These are phyloP conservation scores for Posidonia australis DNA, from an alignment of 106 monocot species.

Conservation along the genomic window DNA sequence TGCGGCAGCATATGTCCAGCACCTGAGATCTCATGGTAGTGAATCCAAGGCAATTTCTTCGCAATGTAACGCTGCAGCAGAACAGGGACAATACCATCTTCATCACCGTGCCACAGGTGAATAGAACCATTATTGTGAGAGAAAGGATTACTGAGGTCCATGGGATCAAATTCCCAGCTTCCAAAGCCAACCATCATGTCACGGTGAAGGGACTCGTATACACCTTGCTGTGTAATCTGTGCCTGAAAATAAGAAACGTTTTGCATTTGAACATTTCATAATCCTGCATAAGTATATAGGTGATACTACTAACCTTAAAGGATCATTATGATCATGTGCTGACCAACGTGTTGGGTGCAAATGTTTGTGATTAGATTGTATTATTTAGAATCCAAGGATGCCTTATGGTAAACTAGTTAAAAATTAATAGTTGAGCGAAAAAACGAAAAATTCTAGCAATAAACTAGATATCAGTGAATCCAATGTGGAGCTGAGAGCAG, in stretches of 20 bases:
- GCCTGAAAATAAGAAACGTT: conserved; percentile 1
- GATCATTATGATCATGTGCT: too few species aligned
- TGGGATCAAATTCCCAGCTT: conserved; percentile 69
- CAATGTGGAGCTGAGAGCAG: too few species aligned
- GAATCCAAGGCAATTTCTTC: conserved; percentile 49
- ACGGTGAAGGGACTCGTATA: conserved; percentile 39
- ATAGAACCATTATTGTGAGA: conserved; percentile 34
- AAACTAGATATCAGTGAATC: too few species aligned
- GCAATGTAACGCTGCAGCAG: conserved; percentile 30
- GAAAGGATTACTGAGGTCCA: conserved; percentile 51
- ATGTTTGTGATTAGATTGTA: too few species aligned
- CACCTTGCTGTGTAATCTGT: conserved; percentile 45
- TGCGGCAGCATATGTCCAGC: conserved; percentile 40
- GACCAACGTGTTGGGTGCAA: too few species aligned
- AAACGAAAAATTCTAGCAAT: too few species aligned
- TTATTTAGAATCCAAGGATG: too few species aligned
- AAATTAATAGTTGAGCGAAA: too few species aligned
- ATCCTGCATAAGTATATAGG: too few species aligned
- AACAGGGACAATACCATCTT: conserved; percentile 43
- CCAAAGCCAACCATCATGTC: conserved; percentile 50
- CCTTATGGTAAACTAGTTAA: too few species aligned
- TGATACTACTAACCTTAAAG: too few species aligned
- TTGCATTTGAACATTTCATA: background rate
- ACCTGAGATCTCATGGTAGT: conserved; percentile 53
- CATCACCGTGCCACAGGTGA: conserved; percentile 67